Percentiles rank a stretch among this genome's conserved stretches.
Conservation (phyloP, 805 yeast species). For the Saccharomycodes ludwigii region DNA sequence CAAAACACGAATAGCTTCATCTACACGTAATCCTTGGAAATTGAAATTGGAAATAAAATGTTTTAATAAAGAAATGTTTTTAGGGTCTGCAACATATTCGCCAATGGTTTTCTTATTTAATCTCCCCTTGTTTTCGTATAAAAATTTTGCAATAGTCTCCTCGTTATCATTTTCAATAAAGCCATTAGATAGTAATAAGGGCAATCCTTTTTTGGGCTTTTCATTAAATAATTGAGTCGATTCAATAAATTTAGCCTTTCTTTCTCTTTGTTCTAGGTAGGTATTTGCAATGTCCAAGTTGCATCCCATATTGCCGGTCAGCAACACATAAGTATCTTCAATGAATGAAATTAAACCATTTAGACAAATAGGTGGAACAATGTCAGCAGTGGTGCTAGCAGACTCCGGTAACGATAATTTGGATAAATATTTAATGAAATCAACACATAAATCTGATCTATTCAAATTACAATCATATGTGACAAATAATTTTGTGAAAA, state of each 20-base stretch:
- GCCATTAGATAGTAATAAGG: constrained; percentile 47
- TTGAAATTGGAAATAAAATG: constrained; percentile 63
- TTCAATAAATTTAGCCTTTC: constrained; percentile 63
- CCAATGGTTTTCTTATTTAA: constrained; percentile 83
- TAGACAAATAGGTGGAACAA: constrained; percentile 85
- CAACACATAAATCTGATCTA: constrained; percentile 61
- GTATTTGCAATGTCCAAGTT: constrained; percentile 6
- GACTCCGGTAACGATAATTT: constrained; percentile 77
- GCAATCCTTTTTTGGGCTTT: constrained; percentile 67
- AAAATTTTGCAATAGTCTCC: constrained; percentile 59
- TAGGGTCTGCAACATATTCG: constrained; percentile 69
- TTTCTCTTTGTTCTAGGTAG: constrained; percentile 23
- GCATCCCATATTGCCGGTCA: constrained; percentile 11
- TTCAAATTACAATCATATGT: constrained; percentile 88
- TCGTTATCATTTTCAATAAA: constrained; percentile 46
- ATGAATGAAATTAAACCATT: constrained; percentile 74
- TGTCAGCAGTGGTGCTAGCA: constrained; percentile 65
- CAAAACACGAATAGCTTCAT: constrained; percentile 79
- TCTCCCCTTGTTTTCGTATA: constrained; percentile 67
- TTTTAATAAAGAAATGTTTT: constrained; percentile 44
- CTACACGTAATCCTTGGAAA: constrained; percentile 70
- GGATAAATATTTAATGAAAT: constrained; percentile 58
- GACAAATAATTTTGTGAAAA: constrained; percentile 65
- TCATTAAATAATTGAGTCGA: constrained; percentile 69
- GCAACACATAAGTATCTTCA: constrained; percentile 43